phyloP scores from a whole-genome alignment of 768 basidiomycete species.

The Boletus sp. region DNA sequence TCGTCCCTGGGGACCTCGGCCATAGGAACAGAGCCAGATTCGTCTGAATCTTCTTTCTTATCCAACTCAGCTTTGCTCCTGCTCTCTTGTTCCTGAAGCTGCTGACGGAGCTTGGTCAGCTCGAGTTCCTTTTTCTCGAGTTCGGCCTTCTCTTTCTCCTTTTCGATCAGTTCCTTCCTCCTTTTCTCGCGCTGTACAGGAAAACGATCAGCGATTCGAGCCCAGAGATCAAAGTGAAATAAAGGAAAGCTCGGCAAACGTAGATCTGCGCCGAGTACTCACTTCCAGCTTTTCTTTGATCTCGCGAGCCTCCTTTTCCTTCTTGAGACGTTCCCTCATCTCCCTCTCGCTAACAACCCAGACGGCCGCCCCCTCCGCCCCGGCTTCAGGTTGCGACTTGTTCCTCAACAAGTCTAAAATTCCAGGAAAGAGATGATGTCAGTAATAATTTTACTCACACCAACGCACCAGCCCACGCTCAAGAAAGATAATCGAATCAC shows the following conservation, averaged over 20 bases:
- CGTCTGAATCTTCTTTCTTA: conserved; percentile 39
- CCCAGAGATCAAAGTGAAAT: conserved; percentile 2
- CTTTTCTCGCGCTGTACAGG: conserved; percentile 42
- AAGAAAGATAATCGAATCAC: conserved; percentile 12
- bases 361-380: conserved; percentile 59
- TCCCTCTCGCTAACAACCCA: conserved; percentile 80
- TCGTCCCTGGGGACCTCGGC: conserved; percentile 24
- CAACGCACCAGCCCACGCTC: conserved; percentile 23
- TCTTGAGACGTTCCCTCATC: conserved; percentile 68
- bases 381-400: conserved; percentile 78
- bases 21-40: conserved; percentile 9
- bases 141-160: conserved; percentile 60
- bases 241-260: conserved; percentile 19
- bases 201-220: conserved; percentile 7
- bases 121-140: conserved; percentile 65
- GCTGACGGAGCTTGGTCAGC: conserved; percentile 50
- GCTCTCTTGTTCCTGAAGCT: conserved; percentile 53
- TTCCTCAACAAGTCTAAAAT: conserved; percentile 72
- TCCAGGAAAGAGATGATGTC: conserved; percentile 12
- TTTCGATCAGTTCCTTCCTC: conserved; percentile 42
- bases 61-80: conserved; percentile 44
- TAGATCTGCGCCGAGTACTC: conserved; percentile 31
- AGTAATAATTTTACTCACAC: conserved; percentile 24
- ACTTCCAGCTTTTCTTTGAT: conserved; percentile 66
- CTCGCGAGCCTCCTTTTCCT: conserved; percentile 73